A percentile compares a stretch with the other conserved stretches of the same genome.
These are phyloP conservation scores for Neocallimastix lanati DNA, from an alignment of 192 early-diverging fungal genomes.

Conservation along the genomic window DNA sequence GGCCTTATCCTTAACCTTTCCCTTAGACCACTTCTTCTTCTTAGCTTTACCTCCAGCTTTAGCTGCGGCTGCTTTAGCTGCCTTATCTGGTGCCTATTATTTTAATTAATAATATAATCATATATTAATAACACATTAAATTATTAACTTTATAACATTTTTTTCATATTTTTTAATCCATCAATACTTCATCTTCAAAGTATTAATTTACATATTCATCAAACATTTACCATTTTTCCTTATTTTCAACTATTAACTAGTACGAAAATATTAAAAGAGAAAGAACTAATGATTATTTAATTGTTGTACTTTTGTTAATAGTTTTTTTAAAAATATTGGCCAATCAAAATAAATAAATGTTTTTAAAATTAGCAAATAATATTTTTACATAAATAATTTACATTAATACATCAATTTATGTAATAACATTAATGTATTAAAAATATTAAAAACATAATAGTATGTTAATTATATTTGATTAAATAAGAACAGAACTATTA, in stretches of 20 bases:
- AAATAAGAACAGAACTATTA: too few relatives aligned
- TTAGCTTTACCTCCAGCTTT: neutral
- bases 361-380: neutral
- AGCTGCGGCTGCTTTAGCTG: neutral
- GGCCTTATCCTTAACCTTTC: conserved; percentile 99
- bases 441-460: too few relatives aligned
- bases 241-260: neutral
- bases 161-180: neutral
- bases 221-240: neutral
- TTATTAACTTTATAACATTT: neutral
- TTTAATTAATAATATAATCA: too few relatives aligned
- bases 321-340: neutral
- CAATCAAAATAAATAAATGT: neutral
- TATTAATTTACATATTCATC: neutral
- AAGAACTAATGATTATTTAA: neutral
- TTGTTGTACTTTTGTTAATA: neutral
- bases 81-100: neutral
- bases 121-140: too few relatives aligned
- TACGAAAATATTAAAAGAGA: neutral
- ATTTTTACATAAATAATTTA: neutral
- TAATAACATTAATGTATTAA: too few relatives aligned
- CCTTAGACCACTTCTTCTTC: conserved; percentile 96
- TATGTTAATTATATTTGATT: too few relatives aligned
- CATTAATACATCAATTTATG: too few relatives aligned
- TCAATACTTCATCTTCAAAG: neutral